These are phyloP conservation scores for Passalora sequoiae DNA, from an alignment of 2,329 filamentous ascomycete genomes.

Conservation along the genomic window DNA sequence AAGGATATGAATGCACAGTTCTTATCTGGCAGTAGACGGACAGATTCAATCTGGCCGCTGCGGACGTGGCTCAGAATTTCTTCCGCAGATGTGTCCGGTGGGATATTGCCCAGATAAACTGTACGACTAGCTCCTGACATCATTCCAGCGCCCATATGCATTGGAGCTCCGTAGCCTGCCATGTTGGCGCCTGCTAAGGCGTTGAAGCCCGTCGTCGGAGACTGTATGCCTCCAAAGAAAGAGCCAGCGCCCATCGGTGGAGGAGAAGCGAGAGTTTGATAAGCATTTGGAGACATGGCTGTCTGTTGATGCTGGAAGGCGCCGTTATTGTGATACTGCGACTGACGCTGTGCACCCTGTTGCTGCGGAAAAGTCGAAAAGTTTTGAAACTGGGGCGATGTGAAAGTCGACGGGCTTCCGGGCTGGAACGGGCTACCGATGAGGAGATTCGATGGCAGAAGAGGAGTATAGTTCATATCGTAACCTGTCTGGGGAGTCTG, in stretches of 20 bases:
- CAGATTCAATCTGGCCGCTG: constrained; percentile 98
- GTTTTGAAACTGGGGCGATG: constrained; percentile 85
- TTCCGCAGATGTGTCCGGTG: constrained; percentile 93
- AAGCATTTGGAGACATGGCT: constrained; percentile 71
- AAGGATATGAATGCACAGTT: constrained; percentile 99
- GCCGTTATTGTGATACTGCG: constrained; percentile 56
- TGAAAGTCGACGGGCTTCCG: constrained; percentile 82
- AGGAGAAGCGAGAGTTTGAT: constrained; percentile 79
- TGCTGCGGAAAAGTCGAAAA: constrained; percentile 70
- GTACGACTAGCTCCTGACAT: constrained; percentile 90
- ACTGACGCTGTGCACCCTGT: constrained; percentile 41
- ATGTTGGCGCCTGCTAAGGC: constrained; percentile 49
- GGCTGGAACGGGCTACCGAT: constrained; percentile 96
- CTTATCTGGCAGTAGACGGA: constrained; percentile 93
- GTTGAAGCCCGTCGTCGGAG: constrained; percentile 71
- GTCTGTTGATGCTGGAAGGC: constrained; percentile 65
- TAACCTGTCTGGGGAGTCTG: constrained; percentile 81
- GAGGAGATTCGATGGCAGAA: constrained; percentile 88
- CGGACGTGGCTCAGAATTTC: constrained; percentile 94
- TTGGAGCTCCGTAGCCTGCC: constrained; percentile 49
- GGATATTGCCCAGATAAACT: constrained; percentile 96
- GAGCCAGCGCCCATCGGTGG: constrained; percentile 76
- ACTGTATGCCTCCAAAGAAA: constrained; percentile 76
- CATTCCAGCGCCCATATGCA: constrained; percentile 47
- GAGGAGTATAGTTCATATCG: constrained; percentile 97